Percentiles rank a stretch among this genome's conserved stretches.
phyloP scores from a whole-genome alignment of 768 basidiomycete species.

The Chalciporus piperatus region DNA sequence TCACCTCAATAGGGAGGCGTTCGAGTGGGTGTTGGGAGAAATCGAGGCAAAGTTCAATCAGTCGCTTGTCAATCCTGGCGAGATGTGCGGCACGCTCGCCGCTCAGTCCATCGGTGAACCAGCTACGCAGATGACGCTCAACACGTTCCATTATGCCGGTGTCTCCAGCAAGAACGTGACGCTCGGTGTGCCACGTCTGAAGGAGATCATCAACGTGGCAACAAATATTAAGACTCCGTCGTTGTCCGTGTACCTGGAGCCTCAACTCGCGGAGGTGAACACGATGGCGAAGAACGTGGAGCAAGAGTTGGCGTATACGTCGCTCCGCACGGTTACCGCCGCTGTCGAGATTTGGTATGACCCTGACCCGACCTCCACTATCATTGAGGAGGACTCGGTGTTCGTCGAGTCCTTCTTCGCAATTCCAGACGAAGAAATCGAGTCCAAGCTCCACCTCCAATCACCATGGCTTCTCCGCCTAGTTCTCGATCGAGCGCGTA shows the following conservation, averaged over 20 bases:
- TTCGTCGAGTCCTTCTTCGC: conserved; percentile 99
- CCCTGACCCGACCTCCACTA: conserved; percentile 85
- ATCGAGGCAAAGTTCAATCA: conserved; percentile 95
- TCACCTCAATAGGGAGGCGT: conserved; percentile 89
- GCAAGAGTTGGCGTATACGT: conserved; percentile 92
- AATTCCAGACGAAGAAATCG: conserved; percentile 96
- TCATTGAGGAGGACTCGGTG: conserved; percentile 93
- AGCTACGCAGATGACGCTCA: conserved; percentile 98
- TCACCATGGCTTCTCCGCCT: conserved; percentile 98
- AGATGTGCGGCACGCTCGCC: conserved; percentile 98
- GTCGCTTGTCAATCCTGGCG: conserved; percentile 88
- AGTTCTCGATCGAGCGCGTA: conserved; percentile 94
- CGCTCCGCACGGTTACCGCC: conserved; percentile 88
- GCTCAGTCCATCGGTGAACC: conserved; percentile 99
- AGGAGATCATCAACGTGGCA: conserved; percentile 99
- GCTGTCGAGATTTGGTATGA: conserved; percentile 99
- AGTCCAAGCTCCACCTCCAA: conserved; percentile 84
- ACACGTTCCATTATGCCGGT: conserved; percentile 99
- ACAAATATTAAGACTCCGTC: conserved; percentile 99
- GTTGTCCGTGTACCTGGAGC: conserved; percentile 84
- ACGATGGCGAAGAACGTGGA: conserved; percentile 82
- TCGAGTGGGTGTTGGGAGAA: conserved; percentile 96
- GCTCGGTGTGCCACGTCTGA: conserved; percentile 96
- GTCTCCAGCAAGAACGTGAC: conserved; percentile 99
- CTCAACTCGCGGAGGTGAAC: conserved; percentile 60